Evolutionary conservation across 352 stramenopile genomes (phyloP).

Genomic region (Phytophthora litchii): DNA sequence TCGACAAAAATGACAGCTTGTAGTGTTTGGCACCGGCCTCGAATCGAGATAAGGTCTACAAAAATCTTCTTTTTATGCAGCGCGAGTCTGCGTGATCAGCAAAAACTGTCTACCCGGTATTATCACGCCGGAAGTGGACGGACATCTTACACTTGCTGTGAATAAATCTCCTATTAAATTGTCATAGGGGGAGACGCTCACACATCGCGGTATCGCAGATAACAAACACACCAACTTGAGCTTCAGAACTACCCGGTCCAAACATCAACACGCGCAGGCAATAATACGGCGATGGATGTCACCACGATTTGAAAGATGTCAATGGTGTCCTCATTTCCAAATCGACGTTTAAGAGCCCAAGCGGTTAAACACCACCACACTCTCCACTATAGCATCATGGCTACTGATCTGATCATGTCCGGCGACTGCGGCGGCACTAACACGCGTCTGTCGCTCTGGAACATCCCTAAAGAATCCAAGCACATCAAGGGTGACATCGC

Average conservation of each 20-base stretch:
- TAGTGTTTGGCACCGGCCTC: no score
- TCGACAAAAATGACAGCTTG: not conserved
- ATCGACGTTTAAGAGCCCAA: slow-evolving; percentile 21
- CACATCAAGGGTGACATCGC: slow-evolving; percentile 55
- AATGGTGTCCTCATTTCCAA: slow-evolving; percentile 10
- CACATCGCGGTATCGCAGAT: slow-evolving; percentile 13
- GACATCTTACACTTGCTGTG: no score
- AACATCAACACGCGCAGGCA: slow-evolving; percentile 16
- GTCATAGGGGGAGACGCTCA: no score
- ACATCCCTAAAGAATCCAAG: slow-evolving; percentile 52
- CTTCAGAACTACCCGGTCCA: slow-evolving; percentile 18
- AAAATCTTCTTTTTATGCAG: no score
- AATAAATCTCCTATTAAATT: no score
- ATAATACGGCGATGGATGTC: slow-evolving; percentile 10
- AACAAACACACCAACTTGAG: slow-evolving; percentile 26
- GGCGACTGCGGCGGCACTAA: slow-evolving; percentile 97
- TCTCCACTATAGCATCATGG: slow-evolving; percentile 14
- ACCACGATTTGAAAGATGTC: slow-evolving; percentile 23
- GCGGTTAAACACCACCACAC: slow-evolving; percentile 2
- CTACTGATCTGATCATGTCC: slow-evolving; percentile 70
- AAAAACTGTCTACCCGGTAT: no score
- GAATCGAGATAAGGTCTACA: no score
- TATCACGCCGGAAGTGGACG: no score
- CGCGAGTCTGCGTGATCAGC: slow-evolving; percentile 22
- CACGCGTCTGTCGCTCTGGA: slow-evolving; percentile 91